A percentile compares a stretch with the other conserved stretches of the same genome.
These are phyloP conservation scores for Mortierella sp. DNA, from an alignment of 371 early-diverging fungal genomes.

Conservation along the genomic window DNA sequence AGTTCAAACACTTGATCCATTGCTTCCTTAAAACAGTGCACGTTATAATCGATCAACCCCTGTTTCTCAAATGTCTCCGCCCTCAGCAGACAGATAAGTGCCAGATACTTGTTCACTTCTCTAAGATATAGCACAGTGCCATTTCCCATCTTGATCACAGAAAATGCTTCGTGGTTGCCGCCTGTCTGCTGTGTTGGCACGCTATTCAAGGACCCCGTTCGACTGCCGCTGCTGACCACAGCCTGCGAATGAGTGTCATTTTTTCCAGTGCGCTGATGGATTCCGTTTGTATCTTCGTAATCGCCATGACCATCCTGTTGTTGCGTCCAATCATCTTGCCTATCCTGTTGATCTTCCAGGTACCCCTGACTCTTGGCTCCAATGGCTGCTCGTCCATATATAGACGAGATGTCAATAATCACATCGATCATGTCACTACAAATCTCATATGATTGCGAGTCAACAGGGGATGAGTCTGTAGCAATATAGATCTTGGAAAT, in stretches of 20 bases:
- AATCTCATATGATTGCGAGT: constrained; percentile 92
- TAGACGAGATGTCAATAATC: constrained; percentile 84
- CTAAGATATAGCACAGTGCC: constrained; percentile 88
- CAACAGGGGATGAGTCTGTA: constrained; percentile 95
- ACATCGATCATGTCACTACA: constrained; percentile 97
- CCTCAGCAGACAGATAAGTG: constrained; percentile 85
- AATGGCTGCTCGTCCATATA: constrained; percentile 76
- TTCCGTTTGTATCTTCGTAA: constrained; percentile 27
- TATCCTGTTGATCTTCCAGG: constrained; percentile 43
- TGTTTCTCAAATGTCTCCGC: constrained; percentile 91
- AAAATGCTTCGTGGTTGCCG: constrained; percentile 60
- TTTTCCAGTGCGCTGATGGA: constrained; percentile 2
- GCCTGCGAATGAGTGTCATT: constrained; percentile 25
- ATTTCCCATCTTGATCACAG: constrained; percentile 83
- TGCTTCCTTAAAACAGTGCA: constrained; percentile 82
- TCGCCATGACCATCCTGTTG: constrained; percentile 34
- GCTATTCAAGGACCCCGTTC: constrained; percentile 35
- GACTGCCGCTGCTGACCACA: constrained; percentile 27
- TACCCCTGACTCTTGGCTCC: constrained; percentile 52
- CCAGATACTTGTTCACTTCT: constrained; percentile 80
- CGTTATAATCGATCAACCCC: constrained; percentile 92
- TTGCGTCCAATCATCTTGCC: constrained; percentile 39
- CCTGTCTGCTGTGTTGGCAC: constrained; percentile 31
- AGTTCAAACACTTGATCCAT: constrained; percentile 79
- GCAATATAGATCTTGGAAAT: constrained; percentile 93